These are phyloP conservation scores for Lachancea mirantina DNA, from an alignment of 805 yeast species.

Conservation along the genomic window DNA sequence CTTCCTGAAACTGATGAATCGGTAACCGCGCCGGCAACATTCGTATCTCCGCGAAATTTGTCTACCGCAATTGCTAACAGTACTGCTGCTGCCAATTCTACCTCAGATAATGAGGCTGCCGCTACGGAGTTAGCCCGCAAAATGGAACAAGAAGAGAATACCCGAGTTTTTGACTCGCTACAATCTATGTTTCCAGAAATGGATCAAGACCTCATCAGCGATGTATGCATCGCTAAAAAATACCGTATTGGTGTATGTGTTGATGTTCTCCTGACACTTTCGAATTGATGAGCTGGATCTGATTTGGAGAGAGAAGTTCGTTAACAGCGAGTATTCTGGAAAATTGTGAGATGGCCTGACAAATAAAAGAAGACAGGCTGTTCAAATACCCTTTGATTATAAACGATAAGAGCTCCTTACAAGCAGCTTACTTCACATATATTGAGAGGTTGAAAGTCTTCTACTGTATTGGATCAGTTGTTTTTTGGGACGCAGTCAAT, in stretches of 20 bases:
- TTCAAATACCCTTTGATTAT: too few species aligned
- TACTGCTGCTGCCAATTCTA: constrained; percentile 14
- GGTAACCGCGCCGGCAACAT: background rate
- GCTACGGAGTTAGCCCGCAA: constrained; percentile 29
- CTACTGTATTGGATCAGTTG: too few species aligned
- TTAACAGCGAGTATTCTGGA: constrained; percentile 1
- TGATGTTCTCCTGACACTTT: constrained; percentile 37
- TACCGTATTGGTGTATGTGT: constrained; percentile 67
- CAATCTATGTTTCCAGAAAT: constrained; percentile 68
- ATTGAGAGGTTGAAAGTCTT: too few species aligned
- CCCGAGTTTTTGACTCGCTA: constrained; percentile 43
- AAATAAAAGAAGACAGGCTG: constrained; percentile 7
- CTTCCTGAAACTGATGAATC: constrained; percentile 4
- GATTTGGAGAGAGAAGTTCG: too few species aligned
- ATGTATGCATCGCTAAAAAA: constrained; percentile 58
- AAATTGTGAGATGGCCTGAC: too few species aligned
- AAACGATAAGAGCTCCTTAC: too few species aligned
- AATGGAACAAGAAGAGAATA: constrained; percentile 37
- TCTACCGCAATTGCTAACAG: background rate
- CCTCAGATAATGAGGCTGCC: constrained; percentile 2
- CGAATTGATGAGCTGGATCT: constrained; percentile 7
- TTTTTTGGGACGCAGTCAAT: too few species aligned
- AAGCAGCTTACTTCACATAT: too few species aligned
- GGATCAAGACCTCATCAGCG: constrained; percentile 61
- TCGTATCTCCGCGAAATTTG: background rate